These are phyloP conservation scores for Physcomitrium patens DNA, from an alignment of 225 moss, liverwort and hornwort genomes.

Conservation along the genomic window DNA sequence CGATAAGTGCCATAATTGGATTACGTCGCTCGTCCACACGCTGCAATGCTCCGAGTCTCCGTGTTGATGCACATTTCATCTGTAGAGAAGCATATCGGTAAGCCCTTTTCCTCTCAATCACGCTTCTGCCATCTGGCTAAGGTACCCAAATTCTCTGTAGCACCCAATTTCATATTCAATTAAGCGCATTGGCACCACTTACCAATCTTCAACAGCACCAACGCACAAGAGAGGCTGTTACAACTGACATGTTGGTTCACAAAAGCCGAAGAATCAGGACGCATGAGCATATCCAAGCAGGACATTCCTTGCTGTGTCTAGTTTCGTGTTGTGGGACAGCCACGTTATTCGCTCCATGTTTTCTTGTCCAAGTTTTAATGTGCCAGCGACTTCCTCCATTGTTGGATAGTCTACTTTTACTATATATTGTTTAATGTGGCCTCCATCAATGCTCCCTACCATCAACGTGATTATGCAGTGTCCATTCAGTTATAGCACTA, in stretches of 20 bases:
- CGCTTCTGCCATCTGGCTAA: not conserved
- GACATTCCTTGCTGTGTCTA: conserved; percentile 26
- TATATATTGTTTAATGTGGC: not conserved
- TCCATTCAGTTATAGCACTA: not conserved
- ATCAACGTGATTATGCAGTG: not conserved
- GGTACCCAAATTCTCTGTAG: too few species aligned
- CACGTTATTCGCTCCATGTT: conserved; percentile 29
- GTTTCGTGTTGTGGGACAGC: conserved; percentile 11
- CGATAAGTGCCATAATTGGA: not conserved
- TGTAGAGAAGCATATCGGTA: not conserved
- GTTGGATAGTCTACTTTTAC: not conserved
- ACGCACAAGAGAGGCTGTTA: not conserved
- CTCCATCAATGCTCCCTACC: not conserved
- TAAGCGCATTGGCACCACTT: not conserved
- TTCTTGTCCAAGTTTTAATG: not conserved
- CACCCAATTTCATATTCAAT: not conserved
- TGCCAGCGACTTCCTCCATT: not conserved
- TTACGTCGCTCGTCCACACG: not conserved
- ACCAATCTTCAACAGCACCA: too few species aligned
- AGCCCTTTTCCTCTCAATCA: not conserved
- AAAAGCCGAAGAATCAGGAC: conserved; percentile 24
- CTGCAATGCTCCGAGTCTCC: not conserved
- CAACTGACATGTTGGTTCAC: too few species aligned
- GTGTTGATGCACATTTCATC: not conserved
- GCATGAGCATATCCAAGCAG: conserved; percentile 35